Base-by-base conservation (phyloP, 2,329 filamentous ascomycete genomes). In the Grosmannia huntii region DNA sequence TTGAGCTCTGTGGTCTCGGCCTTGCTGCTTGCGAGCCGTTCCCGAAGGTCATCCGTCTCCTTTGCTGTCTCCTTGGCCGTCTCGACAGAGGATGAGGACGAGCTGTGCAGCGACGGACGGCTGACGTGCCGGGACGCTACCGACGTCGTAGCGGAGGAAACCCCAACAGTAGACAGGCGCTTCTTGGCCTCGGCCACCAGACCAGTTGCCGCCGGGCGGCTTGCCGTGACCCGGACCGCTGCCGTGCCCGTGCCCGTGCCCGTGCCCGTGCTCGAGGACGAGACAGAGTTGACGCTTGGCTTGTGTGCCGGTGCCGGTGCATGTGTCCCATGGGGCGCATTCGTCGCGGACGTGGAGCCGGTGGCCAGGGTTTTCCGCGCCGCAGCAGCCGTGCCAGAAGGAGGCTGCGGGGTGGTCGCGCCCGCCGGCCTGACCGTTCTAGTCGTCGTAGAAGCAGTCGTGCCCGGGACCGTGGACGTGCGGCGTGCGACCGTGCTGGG, bases 11-110 rank as follows among this genome's bases (percentile, higher is more conserved):
- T 75, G 11, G 85, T 78, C 65, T 83, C 79, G 7, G 75, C 68
- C 65, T 85, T 81, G 61, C 80, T 82, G 36, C 80, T 75, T 5
- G 74, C 72, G 25, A 86, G 72, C 69, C 84, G 83, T 9, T 73
- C 68, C 71, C 82, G 85, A 50, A 86, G 73, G 52, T 81, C 77
- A 55, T 85, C 82, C 4, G 81, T 71, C 64, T 82, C 81, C 69
- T 81, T 84, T 21, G 75, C 72, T 5, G 58, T 21, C 12, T 53
- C 81, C 69, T 81, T 84, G 23, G 75, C 72, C 7, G 58, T 21
- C 12, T 53, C 44, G 48, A 54, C 58, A 31, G 50, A 57, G 52
- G 61, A 63, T 5, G 36, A 9, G 9, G 64, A 62, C 14, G 62
- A 62, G 1, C 61, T 60, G 12, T 67, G 65, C 56, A 69, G 57